A percentile compares a stretch with the other conserved stretches of the same genome.
Evolutionary conservation across 768 basidiomycete genomes (phyloP).

Genomic region (Postia placenta): DNA sequence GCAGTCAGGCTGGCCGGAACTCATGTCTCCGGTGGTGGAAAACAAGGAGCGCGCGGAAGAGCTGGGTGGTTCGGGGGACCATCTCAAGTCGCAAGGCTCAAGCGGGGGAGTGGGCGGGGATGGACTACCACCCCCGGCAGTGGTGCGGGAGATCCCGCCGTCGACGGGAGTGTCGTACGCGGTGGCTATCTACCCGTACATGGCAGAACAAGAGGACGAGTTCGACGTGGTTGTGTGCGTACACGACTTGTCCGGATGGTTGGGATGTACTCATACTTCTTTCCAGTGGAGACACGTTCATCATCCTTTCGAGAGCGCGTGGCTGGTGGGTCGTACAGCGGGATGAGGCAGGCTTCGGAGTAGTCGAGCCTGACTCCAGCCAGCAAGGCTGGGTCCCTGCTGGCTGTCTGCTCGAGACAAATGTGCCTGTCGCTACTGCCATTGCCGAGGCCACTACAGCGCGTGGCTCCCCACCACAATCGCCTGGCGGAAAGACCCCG

Average conservation of each 20-base stretch:
- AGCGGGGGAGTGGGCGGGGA: conserved; percentile 24
- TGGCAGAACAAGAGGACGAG: conserved; percentile 98
- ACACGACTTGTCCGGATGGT: conserved; percentile 8
- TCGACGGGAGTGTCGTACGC: conserved; percentile 76
- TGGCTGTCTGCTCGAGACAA: conserved; percentile 91
- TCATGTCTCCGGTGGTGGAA: conserved; percentile 53
- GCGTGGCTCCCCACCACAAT: conserved; percentile 37
- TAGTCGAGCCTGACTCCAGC: conserved; percentile 66
- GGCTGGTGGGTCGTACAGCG: conserved; percentile 99
- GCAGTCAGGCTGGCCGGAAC: conserved; percentile 74
- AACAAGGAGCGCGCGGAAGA: conserved; percentile 39
- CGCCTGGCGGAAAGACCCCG: conserved; percentile 52
- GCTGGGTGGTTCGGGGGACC: conserved; percentile 24
- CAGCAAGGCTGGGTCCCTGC: conserved; percentile 98
- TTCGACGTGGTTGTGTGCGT: conserved; percentile 95
- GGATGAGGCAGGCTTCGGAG: conserved; percentile 79
- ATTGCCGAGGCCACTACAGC: conserved; percentile 76
- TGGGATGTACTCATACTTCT: conserved; percentile 2
- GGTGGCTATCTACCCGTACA: conserved; percentile 97
- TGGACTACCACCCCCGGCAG: conserved; percentile 14
- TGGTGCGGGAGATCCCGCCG: conserved; percentile 25
- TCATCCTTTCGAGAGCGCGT: conserved; percentile 88
- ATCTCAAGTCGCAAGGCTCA: conserved; percentile 29
- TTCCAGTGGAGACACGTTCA: conserved; percentile 82
- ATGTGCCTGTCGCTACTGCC: conserved; percentile 83